phyloP scores from a whole-genome alignment of 805 yeast species.

The Saccharomycopsis synnaedendra region DNA sequence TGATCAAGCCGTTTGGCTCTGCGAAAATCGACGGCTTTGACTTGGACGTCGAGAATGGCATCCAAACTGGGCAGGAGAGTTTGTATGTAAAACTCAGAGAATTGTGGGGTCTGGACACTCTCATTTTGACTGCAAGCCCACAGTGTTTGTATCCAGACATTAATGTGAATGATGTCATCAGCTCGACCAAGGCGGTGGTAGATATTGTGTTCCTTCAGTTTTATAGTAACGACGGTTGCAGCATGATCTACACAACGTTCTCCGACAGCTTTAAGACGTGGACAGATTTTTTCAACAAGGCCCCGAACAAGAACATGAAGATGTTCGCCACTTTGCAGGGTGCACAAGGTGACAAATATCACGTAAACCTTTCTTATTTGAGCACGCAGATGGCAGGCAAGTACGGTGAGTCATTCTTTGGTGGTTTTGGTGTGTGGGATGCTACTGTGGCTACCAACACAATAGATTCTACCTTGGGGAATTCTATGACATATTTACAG shows the following conservation, averaged over 20 bases:
- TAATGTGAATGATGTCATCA: slow-evolving; percentile 28
- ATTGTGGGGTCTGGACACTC: slow-evolving; percentile 25
- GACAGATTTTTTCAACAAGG: neutral
- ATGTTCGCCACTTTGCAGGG: slow-evolving; percentile 55
- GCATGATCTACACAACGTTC: neutral
- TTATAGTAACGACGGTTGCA: slow-evolving; percentile 41
- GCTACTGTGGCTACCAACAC: slow-evolving; percentile 10
- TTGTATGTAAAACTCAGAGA: slow-evolving; percentile 28
- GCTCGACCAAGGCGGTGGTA: slow-evolving; percentile 32
- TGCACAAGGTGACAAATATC: slow-evolving; percentile 45
- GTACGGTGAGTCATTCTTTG: slow-evolving; percentile 3
- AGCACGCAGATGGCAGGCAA: neutral
- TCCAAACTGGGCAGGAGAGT: slow-evolving; percentile 39
- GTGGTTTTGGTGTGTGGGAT: slow-evolving; percentile 15
- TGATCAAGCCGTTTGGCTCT: slow-evolving; percentile 10
- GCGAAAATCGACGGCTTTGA: slow-evolving; percentile 15
- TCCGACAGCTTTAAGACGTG: neutral
- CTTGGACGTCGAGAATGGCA: slow-evolving; percentile 21
- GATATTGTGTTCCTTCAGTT: slow-evolving; percentile 56
- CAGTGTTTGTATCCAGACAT: slow-evolving; percentile 56
- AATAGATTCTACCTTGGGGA: slow-evolving; percentile 5
- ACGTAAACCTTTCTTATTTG: slow-evolving; percentile 24
- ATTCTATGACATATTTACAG: slow-evolving; percentile 2
- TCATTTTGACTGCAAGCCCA: slow-evolving; percentile 54
- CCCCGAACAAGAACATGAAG: slow-evolving; percentile 30